A percentile compares a stretch with the other conserved stretches of the same genome.
phyloP scores from a whole-genome alignment of 164 flowering plant genomes.

The Sextonia rubra region DNA sequence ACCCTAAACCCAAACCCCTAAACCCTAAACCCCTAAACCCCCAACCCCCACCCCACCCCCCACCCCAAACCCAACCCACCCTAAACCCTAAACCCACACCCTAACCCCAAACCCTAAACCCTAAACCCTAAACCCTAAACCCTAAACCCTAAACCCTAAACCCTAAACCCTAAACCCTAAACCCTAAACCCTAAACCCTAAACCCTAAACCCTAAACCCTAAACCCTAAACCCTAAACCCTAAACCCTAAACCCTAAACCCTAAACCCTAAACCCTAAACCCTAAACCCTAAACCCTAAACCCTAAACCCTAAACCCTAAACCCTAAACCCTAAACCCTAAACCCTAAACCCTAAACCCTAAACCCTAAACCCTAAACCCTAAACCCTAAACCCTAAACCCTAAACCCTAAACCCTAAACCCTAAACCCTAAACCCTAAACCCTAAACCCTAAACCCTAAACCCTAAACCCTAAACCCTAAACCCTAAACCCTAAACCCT shows the following conservation, averaged over 20 bases:
- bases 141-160: constrained; percentile 15
- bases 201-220: not conserved
- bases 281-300: constrained; percentile 10
- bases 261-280: constrained; percentile 9
- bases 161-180: constrained; percentile 17
- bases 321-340: constrained; percentile 3
- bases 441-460: constrained; percentile 11
- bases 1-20: not conserved
- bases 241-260: constrained; percentile 6
- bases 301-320: constrained; percentile 13
- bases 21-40: too few species aligned
- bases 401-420: constrained; percentile 15
- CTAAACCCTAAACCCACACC: not conserved
- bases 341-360: constrained; percentile 11
- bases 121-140: constrained; percentile 16
- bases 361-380: constrained; percentile 10
- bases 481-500: constrained; percentile 10
- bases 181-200: too few species aligned
- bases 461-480: constrained; percentile 11
- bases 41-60: too few species aligned
- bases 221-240: constrained; percentile 5
- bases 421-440: constrained; percentile 19
- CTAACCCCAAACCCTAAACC: constrained; percentile 19
- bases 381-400: constrained; percentile 8
- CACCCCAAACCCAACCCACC: too few species aligned